Evolutionary conservation across 129 eudicot genomes (phyloP), one percentile per base, ranked within the genome.

Genomic region (Oenanthe sinensis): DNA sequence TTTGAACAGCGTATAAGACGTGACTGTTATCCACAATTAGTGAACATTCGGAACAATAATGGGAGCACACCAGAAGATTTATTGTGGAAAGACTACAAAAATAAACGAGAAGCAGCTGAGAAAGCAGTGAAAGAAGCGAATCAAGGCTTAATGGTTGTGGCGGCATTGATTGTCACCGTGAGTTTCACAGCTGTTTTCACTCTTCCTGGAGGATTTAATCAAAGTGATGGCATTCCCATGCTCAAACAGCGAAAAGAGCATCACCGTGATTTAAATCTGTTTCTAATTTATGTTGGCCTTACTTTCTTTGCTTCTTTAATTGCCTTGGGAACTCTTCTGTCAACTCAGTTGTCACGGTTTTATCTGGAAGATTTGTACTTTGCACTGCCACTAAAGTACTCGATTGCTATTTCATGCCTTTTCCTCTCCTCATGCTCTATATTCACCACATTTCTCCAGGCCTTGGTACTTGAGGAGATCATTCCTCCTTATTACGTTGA

Each of bases 81-180:
- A 55, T 76, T 11, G 28, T 3, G 17, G 7, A 50, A 17, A 15
- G 20, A 54, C 43, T 63, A 77, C 45, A 48, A 62, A 14, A 4
- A 44, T 20, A 62, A 50, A 54, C 42, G 79, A 54, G 52, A 55
- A 55, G 45, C 39, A 33, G 79, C 79, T 30, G 79, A 48, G 69
- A 76, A 76, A 52, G 67, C 79, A 19, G 67, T 54, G 67, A 76
- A 76, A 76, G 79, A 76, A 49, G 52, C 28, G 65, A 76, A 76
- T 44, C 65, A 76, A 52, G 67, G 79, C 28, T 15, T 76, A 76
- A 77, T 77, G 79, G 43, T 77, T 20, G 71, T 77, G 42, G 49
- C 78, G 9, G 52, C 78, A 24, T 52, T 75, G 33, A 48, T 75
- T 28, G 65, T 26, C 78, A 75, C 80, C 22, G 80, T 60, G 14